Percentiles rank a stretch among this genome's conserved stretches.
These are phyloP conservation scores for Salix caprea DNA, from an alignment of 345 rosid species.

Conservation along the genomic window DNA sequence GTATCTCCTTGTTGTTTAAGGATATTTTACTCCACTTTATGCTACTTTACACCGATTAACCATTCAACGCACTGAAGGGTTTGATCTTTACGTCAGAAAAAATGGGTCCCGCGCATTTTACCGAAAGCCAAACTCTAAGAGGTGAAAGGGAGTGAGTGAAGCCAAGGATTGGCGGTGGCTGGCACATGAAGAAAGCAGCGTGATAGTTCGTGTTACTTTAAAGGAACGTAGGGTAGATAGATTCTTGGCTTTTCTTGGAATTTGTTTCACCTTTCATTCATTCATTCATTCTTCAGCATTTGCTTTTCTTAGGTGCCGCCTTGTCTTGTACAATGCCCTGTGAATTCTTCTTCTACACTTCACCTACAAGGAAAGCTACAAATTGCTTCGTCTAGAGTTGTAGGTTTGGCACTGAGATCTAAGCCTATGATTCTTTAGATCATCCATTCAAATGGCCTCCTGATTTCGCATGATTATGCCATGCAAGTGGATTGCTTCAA, in stretches of 20 bases:
- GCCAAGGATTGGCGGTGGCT: background rate
- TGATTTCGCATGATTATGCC: background rate
- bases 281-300: background rate
- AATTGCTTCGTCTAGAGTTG: background rate
- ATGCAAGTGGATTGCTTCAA: background rate
- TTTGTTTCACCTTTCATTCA: slow-evolving; percentile 1
- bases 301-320: background rate
- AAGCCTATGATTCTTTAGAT: background rate
- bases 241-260: slow-evolving; percentile 1
- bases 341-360: background rate
- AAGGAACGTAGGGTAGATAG: background rate
- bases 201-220: background rate
- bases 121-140: background rate
- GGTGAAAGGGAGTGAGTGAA: background rate
- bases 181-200: slow-evolving; percentile 10
- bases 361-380: background rate
- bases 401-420: background rate
- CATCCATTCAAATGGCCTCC: background rate
- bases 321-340: too few relatives aligned
- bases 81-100: background rate
- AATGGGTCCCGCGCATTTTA: background rate
- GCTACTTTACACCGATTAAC: background rate
- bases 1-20: background rate
- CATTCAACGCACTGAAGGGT: background rate
- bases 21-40: background rate